phyloP scores from a whole-genome alignment of 1,284 basidiomycete genomes.

The Marasmius oreades region DNA sequence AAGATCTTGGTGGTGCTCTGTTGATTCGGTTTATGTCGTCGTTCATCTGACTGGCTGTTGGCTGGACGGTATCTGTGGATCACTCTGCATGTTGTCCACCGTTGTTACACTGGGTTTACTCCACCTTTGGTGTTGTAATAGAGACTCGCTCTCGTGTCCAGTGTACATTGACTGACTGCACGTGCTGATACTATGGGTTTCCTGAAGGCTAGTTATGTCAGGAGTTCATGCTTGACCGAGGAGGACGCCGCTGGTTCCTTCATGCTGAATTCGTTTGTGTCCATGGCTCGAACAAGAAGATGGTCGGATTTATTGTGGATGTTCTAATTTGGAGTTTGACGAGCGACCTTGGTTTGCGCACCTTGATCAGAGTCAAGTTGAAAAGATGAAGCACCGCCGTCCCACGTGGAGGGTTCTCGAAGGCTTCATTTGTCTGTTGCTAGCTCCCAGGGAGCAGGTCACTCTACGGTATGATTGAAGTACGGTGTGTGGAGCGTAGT shows the following conservation, averaged over 20 bases:
- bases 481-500: conserved; percentile 5
- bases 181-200: conserved; percentile 6
- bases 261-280: conserved; percentile 2
- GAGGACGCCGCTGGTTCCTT: conserved; percentile 1
- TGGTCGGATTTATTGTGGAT: neutral
- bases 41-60: conserved; percentile 1
- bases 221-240: neutral
- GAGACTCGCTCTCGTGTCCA: conserved; percentile 18
- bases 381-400: neutral
- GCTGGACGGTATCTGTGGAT: neutral
- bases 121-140: conserved; percentile 15
- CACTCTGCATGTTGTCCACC: neutral
- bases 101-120: conserved; percentile 10
- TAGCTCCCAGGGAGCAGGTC: conserved; percentile 8
- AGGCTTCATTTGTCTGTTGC: conserved; percentile 5
- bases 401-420: neutral
- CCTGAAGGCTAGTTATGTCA: conserved; percentile 4
- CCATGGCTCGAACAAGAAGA: conserved; percentile 11
- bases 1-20: neutral
- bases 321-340: neutral
- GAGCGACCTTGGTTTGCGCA: conserved; percentile 6
- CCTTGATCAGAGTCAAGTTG: neutral
- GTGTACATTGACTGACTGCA: conserved; percentile 7
- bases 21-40: neutral
- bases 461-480: conserved; percentile 1